Conservation (phyloP, 2,329 filamentous ascomycete species). For the Trichoderma arundinaceum region DNA sequence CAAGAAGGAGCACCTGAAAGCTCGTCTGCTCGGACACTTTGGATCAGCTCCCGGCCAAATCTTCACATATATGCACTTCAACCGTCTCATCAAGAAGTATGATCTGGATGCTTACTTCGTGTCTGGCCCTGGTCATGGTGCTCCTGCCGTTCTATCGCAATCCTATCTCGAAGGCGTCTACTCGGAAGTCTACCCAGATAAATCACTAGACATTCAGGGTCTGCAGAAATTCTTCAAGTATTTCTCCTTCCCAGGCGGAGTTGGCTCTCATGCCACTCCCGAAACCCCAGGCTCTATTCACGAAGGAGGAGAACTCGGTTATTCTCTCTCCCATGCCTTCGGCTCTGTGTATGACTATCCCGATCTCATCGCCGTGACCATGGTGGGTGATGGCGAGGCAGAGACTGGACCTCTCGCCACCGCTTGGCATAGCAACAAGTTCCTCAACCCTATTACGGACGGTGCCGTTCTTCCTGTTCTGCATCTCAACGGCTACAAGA, state of each 20-base stretch:
- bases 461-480: slow-evolving; percentile 79
- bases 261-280: slow-evolving; percentile 78
- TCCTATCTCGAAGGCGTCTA: slow-evolving; percentile 80
- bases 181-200: slow-evolving; percentile 77
- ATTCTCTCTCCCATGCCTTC: slow-evolving; percentile 79
- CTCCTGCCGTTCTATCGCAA: slow-evolving; percentile 76
- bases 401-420: slow-evolving; percentile 81
- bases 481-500: slow-evolving; percentile 84
- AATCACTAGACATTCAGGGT: slow-evolving; percentile 70
- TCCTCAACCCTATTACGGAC: slow-evolving; percentile 78
- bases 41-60: slow-evolving; percentile 81
- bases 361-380: slow-evolving; percentile 73
- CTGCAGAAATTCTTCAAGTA: slow-evolving; percentile 80
- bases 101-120: slow-evolving; percentile 74
- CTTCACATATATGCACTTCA: slow-evolving; percentile 83
- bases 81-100: slow-evolving; percentile 81
- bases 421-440: slow-evolving; percentile 83
- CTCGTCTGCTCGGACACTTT: slow-evolving; percentile 76
- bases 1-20: slow-evolving; percentile 73
- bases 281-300: slow-evolving; percentile 79
- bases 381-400: slow-evolving; percentile 82
- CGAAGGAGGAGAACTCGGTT: slow-evolving; percentile 82
- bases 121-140: slow-evolving; percentile 78
- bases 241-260: slow-evolving; percentile 81
- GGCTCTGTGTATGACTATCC: slow-evolving; percentile 78